A percentile compares a stretch with the other conserved stretches of the same genome.
These are phyloP conservation scores for Trametes versicolor DNA, from an alignment of 1,284 basidiomycete genomes.

Conservation along the genomic window DNA sequence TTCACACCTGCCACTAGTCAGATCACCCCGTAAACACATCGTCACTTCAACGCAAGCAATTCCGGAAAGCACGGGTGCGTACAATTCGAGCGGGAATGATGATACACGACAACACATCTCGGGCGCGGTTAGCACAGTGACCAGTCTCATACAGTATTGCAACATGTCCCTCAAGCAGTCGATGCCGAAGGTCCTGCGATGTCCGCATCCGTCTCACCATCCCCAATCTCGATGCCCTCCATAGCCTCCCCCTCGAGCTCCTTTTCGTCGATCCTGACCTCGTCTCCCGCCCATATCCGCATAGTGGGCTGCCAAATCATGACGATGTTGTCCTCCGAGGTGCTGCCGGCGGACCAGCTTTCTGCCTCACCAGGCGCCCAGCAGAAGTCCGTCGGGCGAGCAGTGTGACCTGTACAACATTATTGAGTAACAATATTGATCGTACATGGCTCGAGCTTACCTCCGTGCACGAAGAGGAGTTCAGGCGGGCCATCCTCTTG, in stretches of 20 bases:
- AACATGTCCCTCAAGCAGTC: neutral
- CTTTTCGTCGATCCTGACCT: slow-evolving; percentile 78
- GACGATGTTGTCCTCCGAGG: slow-evolving; percentile 88
- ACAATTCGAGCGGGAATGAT: slow-evolving; percentile 40
- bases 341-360: slow-evolving; percentile 81
- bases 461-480: slow-evolving; percentile 92
- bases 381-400: slow-evolving; percentile 84
- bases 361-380: slow-evolving; percentile 84
- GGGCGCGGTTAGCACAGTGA: slow-evolving; percentile 5
- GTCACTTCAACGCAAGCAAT: neutral
- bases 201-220: slow-evolving; percentile 22
- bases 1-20: slow-evolving; percentile 25
- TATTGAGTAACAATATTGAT: no score
- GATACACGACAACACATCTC: slow-evolving; percentile 6
- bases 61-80: neutral
- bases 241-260: slow-evolving; percentile 81
- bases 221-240: slow-evolving; percentile 71
- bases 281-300: slow-evolving; percentile 87
- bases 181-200: slow-evolving; percentile 23
- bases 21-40: neutral
- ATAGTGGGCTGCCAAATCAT: slow-evolving; percentile 93
- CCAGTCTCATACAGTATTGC: neutral
- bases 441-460: no score
- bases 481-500: slow-evolving; percentile 98
- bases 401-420: slow-evolving; percentile 69